Conservation (phyloP, 345 rosid species). For the Camelina neglecta region DNA sequence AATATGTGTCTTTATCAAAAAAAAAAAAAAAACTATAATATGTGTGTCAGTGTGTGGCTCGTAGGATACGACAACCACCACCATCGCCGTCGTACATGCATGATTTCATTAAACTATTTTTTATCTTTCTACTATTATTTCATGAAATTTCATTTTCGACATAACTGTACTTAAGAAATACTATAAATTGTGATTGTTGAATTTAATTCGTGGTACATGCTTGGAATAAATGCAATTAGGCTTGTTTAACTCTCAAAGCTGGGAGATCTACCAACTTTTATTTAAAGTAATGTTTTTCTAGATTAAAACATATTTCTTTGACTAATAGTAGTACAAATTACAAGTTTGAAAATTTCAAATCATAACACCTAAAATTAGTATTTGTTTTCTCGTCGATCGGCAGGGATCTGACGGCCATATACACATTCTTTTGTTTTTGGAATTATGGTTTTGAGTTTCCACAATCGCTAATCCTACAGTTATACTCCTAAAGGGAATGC, state of each 20-base stretch:
- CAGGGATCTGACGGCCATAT: not conserved
- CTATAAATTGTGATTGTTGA: not conserved
- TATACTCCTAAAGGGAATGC: not conserved
- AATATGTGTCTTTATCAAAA: not conserved
- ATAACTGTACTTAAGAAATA: not conserved
- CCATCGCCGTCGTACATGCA: not conserved
- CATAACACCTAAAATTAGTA: not conserved
- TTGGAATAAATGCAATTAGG: conserved; percentile 1
- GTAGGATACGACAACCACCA: conserved; percentile 9
- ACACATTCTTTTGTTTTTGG: not conserved
- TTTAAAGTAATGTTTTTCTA: not conserved
- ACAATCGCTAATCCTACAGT: not conserved
- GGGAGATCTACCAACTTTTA: not conserved
- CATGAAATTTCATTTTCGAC: not conserved
- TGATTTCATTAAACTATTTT: not conserved
- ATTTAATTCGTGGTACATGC: not conserved
- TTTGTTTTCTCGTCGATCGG: not conserved
- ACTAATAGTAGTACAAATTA: not conserved
- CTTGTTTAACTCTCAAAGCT: not conserved
- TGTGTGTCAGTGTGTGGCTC: not conserved
- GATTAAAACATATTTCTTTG: not conserved
- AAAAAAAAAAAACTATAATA: not conserved
- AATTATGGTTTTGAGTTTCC: not conserved
- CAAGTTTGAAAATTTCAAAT: not conserved
- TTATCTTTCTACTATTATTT: not conserved